A percentile compares a stretch with the other conserved stretches of the same genome.
These are phyloP conservation scores for Fonsecaea pedrosoi DNA, from an alignment of 2,329 filamentous ascomycete species.

Conservation along the genomic window DNA sequence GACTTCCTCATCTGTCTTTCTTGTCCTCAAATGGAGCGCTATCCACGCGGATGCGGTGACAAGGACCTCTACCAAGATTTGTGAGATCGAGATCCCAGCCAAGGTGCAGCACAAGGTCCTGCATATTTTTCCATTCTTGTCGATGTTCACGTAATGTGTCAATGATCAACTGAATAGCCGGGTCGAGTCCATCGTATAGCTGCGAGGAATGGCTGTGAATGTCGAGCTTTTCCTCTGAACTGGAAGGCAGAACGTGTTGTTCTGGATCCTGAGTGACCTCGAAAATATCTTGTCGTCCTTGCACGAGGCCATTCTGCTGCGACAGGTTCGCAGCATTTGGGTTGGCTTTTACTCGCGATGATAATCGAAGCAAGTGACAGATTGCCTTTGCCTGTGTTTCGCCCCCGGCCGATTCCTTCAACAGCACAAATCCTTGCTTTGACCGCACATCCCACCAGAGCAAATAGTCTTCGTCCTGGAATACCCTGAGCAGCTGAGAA, in stretches of 20 bases:
- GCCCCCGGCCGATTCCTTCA: constrained; percentile 65
- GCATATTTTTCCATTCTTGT: constrained; percentile 25
- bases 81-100: constrained; percentile 38
- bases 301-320: not conserved
- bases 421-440: constrained; percentile 62
- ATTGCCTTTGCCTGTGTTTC: constrained; percentile 65
- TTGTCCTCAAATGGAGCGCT: constrained; percentile 21
- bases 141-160: constrained; percentile 30
- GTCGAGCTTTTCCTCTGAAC: constrained; percentile 2
- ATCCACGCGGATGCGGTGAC: constrained; percentile 23
- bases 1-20: constrained; percentile 29
- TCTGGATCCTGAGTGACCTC: not conserved
- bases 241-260: not conserved
- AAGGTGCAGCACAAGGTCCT: constrained; percentile 21
- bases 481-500: constrained; percentile 52
- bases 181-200: not conserved
- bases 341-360: not conserved
- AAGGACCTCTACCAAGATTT: constrained; percentile 31
- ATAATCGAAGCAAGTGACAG: constrained; percentile 58
- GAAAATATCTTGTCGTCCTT: not conserved
- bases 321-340: not conserved
- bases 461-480: constrained; percentile 63
- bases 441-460: constrained; percentile 61
- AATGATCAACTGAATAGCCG: constrained; percentile 11
- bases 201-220: not conserved